Conservation (phyloP, 176 grass and related monocot genomes). For the Bromus sterilis region DNA sequence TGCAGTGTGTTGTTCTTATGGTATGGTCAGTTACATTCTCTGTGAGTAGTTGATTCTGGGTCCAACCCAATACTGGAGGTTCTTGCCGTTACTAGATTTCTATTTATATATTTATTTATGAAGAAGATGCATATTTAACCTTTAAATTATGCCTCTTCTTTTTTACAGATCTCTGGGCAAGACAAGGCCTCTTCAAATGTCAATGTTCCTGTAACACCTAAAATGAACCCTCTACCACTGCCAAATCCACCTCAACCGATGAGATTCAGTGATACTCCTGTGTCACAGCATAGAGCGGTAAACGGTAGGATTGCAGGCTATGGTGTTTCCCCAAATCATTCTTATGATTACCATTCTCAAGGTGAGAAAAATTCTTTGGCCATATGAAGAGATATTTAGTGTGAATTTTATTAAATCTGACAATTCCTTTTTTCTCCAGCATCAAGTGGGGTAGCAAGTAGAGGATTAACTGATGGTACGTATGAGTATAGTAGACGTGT, state of each 20-base stretch:
- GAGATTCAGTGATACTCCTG: conserved; percentile 31
- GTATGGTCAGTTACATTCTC: background rate
- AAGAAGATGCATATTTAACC: background rate
- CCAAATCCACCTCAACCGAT: conserved; percentile 31
- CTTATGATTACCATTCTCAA: conserved; percentile 30
- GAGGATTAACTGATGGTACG: conserved; percentile 45
- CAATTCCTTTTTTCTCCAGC: conserved; percentile 40
- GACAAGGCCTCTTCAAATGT: conserved; percentile 59
- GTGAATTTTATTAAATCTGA: conserved; percentile 27
- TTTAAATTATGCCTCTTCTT: conserved; percentile 4
- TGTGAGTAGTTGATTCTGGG: background rate
- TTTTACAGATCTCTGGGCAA: conserved; percentile 88
- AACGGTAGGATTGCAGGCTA: conserved; percentile 37
- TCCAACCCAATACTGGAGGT: background rate
- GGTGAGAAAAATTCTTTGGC: conserved; percentile 24
- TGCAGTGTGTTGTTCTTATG: background rate
- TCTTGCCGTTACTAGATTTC: background rate
- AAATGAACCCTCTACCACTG: conserved; percentile 38
- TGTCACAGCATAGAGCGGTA: conserved; percentile 20
- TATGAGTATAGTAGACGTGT: conserved; percentile 73
- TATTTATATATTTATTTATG: background rate
- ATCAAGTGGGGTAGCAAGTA: conserved; percentile 40
- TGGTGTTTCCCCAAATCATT: conserved; percentile 34
- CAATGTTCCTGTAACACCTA: conserved; percentile 44
- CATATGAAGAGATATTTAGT: background rate